Percentiles rank a stretch among this genome's conserved stretches.
Conservation (phyloP, 768 basidiomycete genomes). For the Leccinum disarticulatum region DNA sequence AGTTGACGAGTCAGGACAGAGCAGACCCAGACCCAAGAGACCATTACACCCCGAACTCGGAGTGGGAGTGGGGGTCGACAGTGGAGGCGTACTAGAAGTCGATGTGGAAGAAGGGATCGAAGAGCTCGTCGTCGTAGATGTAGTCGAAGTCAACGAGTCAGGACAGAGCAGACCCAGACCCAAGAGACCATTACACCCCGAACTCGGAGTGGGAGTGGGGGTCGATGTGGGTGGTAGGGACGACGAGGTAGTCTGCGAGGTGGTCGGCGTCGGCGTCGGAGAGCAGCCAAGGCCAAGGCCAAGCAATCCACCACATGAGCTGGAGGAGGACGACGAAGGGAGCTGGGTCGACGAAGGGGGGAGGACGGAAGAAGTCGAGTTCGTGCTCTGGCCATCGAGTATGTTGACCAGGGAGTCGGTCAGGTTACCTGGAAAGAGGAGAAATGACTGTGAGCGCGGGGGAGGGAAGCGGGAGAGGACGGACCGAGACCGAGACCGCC, state of each 20-base stretch:
- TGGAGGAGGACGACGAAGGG: background rate
- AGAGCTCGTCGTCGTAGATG: background rate
- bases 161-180: background rate
- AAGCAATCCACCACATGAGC: constrained; percentile 20
- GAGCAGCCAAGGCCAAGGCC: constrained; percentile 22
- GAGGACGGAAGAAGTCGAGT: constrained; percentile 15
- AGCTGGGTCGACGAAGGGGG: constrained; percentile 8
- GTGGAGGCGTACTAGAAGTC: background rate
- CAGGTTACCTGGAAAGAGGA: background rate
- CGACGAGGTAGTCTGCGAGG: background rate
- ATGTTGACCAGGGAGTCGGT: background rate
- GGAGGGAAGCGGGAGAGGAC: constrained; percentile 2
- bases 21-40: background rate
- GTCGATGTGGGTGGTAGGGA: background rate
- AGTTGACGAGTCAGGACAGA: background rate
- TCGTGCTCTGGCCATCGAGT: background rate
- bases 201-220: too few relatives aligned
- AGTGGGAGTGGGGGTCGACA: background rate
- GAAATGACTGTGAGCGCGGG: background rate
- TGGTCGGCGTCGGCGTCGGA: constrained; percentile 4
- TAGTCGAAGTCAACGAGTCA: background rate
- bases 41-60: background rate
- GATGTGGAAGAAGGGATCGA: too few relatives aligned
- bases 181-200: too few relatives aligned
- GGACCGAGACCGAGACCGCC: constrained; percentile 16